Evolutionary conservation across 2,329 filamentous ascomycete species (phyloP).

Genomic region (Aphanocladium album): DNA sequence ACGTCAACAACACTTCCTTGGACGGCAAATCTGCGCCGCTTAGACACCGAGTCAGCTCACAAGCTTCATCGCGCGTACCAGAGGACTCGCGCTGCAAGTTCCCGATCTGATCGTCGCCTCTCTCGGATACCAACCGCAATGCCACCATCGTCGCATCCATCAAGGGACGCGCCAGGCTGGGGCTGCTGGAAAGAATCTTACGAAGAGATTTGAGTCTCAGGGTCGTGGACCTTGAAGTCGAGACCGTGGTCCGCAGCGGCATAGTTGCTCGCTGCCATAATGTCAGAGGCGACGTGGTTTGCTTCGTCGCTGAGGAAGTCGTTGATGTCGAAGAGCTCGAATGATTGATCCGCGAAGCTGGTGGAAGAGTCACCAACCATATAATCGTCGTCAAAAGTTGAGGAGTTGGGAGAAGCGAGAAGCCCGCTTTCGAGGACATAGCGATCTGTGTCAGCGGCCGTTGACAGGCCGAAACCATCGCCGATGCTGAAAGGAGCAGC

Average conservation of each 20-base stretch:
- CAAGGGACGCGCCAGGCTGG: constrained; percentile 67
- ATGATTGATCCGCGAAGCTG: constrained; percentile 36
- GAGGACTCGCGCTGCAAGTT: constrained; percentile 27
- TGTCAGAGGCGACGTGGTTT: constrained; percentile 40
- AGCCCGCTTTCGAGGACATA: constrained; percentile 71
- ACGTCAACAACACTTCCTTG: constrained; percentile 42
- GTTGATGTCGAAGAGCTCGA: constrained; percentile 47
- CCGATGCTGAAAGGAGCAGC: constrained; percentile 62
- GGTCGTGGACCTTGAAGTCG: constrained; percentile 50
- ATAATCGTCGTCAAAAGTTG: constrained; percentile 63
- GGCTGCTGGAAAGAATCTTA: constrained; percentile 68
- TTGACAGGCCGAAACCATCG: constrained; percentile 63
- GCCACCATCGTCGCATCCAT: constrained; percentile 68
- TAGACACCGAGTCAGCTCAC: constrained; percentile 32
- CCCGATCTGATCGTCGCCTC: constrained; percentile 43
- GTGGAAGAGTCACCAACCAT: constrained; percentile 55
- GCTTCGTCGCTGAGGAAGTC: constrained; percentile 53
- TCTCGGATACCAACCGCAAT: constrained; percentile 66
- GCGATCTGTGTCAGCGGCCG: constrained; percentile 67
- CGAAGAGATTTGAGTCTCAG: constrained; percentile 57
- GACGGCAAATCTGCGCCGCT: constrained; percentile 38
- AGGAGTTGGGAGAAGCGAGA: constrained; percentile 66
- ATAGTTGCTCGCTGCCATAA: constrained; percentile 45
- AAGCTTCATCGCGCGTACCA: constrained; percentile 33
- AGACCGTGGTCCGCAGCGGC: constrained; percentile 48